Conservation (phyloP, 495 filamentous ascomycete species). For the Penicillium tannophilum region DNA sequence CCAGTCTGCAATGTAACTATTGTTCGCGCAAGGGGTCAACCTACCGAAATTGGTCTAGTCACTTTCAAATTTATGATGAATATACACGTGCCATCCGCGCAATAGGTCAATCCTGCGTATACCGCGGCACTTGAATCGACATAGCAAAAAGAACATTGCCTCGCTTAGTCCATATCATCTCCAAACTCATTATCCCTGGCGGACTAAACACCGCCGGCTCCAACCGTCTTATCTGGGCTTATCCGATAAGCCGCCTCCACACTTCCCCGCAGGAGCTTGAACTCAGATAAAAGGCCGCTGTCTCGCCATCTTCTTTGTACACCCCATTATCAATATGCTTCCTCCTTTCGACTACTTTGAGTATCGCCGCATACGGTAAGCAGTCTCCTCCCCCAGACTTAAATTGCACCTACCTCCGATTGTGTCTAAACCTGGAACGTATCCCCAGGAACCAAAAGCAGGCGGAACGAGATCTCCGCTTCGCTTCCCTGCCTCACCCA, state of each 20-base stretch:
- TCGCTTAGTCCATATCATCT: too few relatives aligned
- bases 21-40: neutral
- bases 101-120: neutral
- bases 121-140: neutral
- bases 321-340: slow-evolving; percentile 42
- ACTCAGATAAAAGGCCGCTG: slow-evolving; percentile 31
- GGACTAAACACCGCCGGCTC: slow-evolving; percentile 24
- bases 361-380: slow-evolving; percentile 57
- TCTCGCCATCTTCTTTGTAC: slow-evolving; percentile 8
- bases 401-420: too few relatives aligned
- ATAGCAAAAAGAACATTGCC: neutral
- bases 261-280: slow-evolving; percentile 29
- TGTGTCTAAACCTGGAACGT: too few relatives aligned
- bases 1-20: neutral
- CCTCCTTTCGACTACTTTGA: slow-evolving; percentile 62
- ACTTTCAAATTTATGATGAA: neutral
- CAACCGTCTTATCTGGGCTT: slow-evolving; percentile 21
- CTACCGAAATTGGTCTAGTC: neutral
- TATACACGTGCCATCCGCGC: neutral
- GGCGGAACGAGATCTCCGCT: slow-evolving; percentile 65
- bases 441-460: slow-evolving; percentile 74
- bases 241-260: slow-evolving; percentile 17
- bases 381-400: neutral
- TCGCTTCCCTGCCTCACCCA: slow-evolving; percentile 61
- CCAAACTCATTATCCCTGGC: slow-evolving; percentile 1